Evolutionary conservation across 352 stramenopile genomes (phyloP).

Genomic region (Phytopythium chamaehyphon): DNA sequence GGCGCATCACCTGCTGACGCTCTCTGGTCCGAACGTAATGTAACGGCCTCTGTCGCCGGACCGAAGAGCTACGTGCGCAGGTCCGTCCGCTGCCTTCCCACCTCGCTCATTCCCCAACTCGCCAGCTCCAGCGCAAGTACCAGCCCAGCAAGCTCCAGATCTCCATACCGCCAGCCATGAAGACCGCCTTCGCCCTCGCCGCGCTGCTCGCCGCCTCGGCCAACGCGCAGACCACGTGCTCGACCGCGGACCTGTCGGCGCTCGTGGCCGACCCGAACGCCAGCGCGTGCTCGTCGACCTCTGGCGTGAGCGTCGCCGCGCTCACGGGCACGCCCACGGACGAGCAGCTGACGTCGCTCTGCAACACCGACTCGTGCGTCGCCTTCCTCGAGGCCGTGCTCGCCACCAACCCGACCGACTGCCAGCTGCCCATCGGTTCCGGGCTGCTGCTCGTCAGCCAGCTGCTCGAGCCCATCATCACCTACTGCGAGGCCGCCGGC

Average conservation of each 20-base stretch:
- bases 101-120: not conserved
- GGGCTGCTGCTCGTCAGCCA: slow-evolving; percentile 11
- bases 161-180: not conserved
- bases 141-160: not conserved
- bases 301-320: slow-evolving; percentile 1
- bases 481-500: slow-evolving; percentile 13
- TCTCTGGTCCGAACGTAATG: not conserved
- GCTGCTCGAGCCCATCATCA: slow-evolving; percentile 14
- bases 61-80: too few relatives aligned
- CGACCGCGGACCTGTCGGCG: not conserved
- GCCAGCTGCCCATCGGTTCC: slow-evolving; percentile 9
- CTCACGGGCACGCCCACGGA: slow-evolving; percentile 6
- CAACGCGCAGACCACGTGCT: slow-evolving; percentile 6
- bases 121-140: not conserved
- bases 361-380: slow-evolving; percentile 10
- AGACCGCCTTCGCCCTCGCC: not conserved
- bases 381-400: slow-evolving; percentile 12
- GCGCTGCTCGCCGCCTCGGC: not conserved
- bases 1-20: not conserved
- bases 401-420: slow-evolving; percentile 11
- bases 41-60: not conserved
- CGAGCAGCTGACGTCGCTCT: slow-evolving; percentile 8
- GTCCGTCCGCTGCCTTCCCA: too few relatives aligned
- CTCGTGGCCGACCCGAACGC: slow-evolving; percentile 4
- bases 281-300: not conserved